Evolutionary conservation across 2,329 filamentous ascomycete genomes (phyloP).

Genomic region (Calonectria fujianensis): DNA sequence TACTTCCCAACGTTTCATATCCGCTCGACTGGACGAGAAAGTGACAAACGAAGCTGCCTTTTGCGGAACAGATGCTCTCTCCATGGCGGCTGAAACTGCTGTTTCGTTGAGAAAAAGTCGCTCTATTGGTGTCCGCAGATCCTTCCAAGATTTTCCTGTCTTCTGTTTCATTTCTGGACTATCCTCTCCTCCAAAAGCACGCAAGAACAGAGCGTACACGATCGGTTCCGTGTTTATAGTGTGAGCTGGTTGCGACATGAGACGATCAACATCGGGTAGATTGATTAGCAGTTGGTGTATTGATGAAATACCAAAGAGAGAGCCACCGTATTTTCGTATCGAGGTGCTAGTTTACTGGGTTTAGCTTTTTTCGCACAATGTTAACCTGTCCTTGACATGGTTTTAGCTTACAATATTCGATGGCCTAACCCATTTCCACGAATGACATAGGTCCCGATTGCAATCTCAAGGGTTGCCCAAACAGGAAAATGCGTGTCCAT

Average conservation of each 20-base stretch:
- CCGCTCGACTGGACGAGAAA: constrained; percentile 34
- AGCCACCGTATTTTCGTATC: constrained; percentile 42
- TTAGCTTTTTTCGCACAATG: too few relatives aligned
- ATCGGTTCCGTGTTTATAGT: constrained; percentile 35
- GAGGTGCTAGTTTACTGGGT: constrained; percentile 8
- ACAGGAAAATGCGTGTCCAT: constrained; percentile 17
- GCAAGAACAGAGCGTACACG: constrained; percentile 42
- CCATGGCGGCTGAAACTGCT: constrained; percentile 46
- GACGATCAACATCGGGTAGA: constrained; percentile 43
- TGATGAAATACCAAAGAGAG: constrained; percentile 48
- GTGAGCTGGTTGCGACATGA: constrained; percentile 43
- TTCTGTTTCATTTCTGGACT: constrained; percentile 36
- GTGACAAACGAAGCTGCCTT: constrained; percentile 44
- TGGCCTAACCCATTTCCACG: constrained; percentile 38
- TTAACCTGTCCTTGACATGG: background rate
- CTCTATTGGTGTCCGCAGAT: constrained; percentile 43
- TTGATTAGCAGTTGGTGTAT: constrained; percentile 45
- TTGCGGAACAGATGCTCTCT: constrained; percentile 38
- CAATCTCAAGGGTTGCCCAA: constrained; percentile 43
- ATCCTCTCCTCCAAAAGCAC: constrained; percentile 44
- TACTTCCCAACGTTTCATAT: constrained; percentile 47
- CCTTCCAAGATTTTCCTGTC: constrained; percentile 31
- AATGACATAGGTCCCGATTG: constrained; percentile 40
- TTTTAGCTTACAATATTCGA: constrained; percentile 40
- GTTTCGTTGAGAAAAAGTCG: constrained; percentile 48